These are phyloP conservation scores for Inga laurina DNA, from an alignment of 306 rosid species.

Conservation along the genomic window DNA sequence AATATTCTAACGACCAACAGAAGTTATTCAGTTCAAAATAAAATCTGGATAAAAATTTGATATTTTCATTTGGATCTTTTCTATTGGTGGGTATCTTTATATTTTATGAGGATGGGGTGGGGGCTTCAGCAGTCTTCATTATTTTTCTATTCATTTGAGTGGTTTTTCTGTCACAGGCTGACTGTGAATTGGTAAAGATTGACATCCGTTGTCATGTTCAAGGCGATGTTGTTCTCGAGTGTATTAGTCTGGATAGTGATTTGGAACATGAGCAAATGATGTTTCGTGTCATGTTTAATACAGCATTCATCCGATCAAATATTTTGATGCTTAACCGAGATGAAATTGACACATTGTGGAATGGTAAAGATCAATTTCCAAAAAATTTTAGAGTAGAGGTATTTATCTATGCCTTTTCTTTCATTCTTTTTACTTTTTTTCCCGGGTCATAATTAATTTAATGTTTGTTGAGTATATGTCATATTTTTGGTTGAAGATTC, in stretches of 20 bases:
- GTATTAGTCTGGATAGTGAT: conserved; percentile 80
- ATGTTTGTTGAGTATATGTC: conserved; percentile 31
- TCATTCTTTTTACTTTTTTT: conserved; percentile 7
- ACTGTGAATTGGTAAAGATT: conserved; percentile 85
- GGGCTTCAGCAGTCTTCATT: neutral
- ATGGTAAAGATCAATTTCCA: conserved; percentile 73
- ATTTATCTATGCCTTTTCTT: conserved; percentile 33
- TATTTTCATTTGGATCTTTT: neutral
- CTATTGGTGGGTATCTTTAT: neutral
- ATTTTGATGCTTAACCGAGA: conserved; percentile 96
- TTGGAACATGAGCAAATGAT: conserved; percentile 87
- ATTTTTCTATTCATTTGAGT: conserved; percentile 8
- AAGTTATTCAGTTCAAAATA: neutral
- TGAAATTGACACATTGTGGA: conserved; percentile 87
- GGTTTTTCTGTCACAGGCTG: conserved; percentile 61
- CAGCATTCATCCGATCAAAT: conserved; percentile 94
- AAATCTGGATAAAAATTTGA: neutral
- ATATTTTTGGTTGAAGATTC: conserved; percentile 67
- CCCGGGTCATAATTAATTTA: conserved; percentile 25
- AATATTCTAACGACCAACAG: neutral
- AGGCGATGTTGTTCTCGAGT: conserved; percentile 98
- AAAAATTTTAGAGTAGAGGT: conserved; percentile 97
- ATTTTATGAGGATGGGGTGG: conserved; percentile 1
- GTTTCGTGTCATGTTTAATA: conserved; percentile 96
- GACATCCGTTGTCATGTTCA: conserved; percentile 93